Conservation (phyloP, 2,329 filamentous ascomycete genomes). For the Scedosporium minutisporum region DNA sequence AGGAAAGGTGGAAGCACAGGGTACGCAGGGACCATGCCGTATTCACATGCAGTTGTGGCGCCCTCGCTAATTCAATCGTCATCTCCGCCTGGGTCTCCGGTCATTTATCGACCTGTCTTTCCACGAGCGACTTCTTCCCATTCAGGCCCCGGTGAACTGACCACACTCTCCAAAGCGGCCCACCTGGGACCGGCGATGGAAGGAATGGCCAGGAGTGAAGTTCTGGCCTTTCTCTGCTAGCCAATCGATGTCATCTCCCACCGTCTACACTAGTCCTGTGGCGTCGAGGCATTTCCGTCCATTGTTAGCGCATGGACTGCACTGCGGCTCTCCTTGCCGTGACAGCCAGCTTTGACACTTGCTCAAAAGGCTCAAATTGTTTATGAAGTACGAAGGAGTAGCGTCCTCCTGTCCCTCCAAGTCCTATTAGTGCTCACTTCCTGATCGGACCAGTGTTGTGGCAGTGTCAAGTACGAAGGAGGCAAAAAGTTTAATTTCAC, state of each 20-base stretch:
- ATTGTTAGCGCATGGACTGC: not conserved
- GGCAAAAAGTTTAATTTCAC: not conserved
- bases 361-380: too few relatives aligned
- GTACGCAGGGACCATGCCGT: not conserved
- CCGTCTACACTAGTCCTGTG: too few relatives aligned
- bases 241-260: too few relatives aligned
- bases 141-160: not conserved
- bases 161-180: not conserved
- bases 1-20: not conserved
- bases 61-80: not conserved
- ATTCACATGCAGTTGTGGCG: not conserved
- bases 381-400: not conserved
- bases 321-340: not conserved
- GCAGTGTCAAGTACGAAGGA: not conserved
- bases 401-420: not conserved
- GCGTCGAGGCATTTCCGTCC: not conserved
- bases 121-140: too few relatives aligned
- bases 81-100: not conserved
- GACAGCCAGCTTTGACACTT: too few relatives aligned
- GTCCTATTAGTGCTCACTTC: not conserved
- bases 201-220: not conserved
- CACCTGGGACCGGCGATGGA: not conserved
- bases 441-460: not conserved
- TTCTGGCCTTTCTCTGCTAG: too few relatives aligned
- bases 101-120: not conserved